Base-by-base conservation (phyloP, 2,329 filamentous ascomycete species). In the Trichoderma simmonsii region DNA sequence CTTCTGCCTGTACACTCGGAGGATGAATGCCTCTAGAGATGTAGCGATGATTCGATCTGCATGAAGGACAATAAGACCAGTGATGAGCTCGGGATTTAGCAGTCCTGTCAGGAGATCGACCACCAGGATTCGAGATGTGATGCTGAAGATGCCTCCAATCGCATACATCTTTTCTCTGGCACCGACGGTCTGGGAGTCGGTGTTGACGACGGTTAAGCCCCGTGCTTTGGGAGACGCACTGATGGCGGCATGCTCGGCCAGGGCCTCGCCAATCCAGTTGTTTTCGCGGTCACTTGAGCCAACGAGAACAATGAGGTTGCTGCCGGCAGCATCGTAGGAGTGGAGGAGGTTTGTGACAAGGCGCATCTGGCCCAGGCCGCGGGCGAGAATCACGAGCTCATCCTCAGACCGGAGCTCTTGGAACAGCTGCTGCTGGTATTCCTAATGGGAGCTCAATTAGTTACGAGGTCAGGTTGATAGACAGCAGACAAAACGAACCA, bases 361-460 rank as follows among this genome's bases (percentile, higher is more conserved):
- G 76, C 94, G 93, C 80, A 98, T 89, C 60, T 98, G 90, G 77
- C 96, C 96, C 62, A 99, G 91, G 76, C 96, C 96, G 68, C 94
- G 93, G 56, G 95, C 96, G 70, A 98, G 88, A 70, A 99, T 87
- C 77, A 98, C 92, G 75, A 99, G 91, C 82, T 97, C 92, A 92
- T 99, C 96, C 84, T 98, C 93, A 73, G 90, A 86, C 74, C 94
- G 92, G 76, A 97, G 90, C 83, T 96, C 93, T 81, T 93, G 93
- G 85, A 98, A 98, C 78, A 98, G 90, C 79, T 93, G 92, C 85
- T 98, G 95, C 85, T 99, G 96, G 82, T 97, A 99, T 86, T 94
- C 87, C 90, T 92, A 70, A 15, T n/a, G 15, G 26, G 3, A 2
- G 3, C 6, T 26, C 11, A 18, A 69, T 73, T 54, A 69, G 64